A percentile compares a stretch with the other conserved stretches of the same genome.
Conservation (phyloP, 331 rosid species). For the Quercus tomentella region DNA sequence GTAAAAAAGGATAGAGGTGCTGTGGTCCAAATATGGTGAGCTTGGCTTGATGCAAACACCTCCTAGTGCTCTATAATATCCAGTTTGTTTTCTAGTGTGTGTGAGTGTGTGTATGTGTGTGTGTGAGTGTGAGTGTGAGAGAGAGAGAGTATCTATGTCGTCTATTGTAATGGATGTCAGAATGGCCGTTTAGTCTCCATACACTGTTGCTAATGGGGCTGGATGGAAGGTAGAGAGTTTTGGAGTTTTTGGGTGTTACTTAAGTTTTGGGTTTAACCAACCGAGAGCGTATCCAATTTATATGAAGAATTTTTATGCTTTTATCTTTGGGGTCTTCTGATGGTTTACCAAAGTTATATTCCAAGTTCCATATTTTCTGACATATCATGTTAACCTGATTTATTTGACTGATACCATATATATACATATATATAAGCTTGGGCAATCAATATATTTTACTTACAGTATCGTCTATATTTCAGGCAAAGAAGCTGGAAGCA, state of each 20-base stretch:
- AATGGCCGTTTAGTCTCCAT: neutral
- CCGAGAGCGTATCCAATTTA: neutral
- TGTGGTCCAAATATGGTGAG: neutral
- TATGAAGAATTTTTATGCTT: neutral
- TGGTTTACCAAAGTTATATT: neutral
- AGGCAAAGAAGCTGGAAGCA: constrained; percentile 75
- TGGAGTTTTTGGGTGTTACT: neutral
- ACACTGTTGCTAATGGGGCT: neutral
- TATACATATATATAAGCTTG: neutral
- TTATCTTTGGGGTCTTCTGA: neutral
- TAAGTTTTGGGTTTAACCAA: neutral
- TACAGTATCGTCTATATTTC: constrained; percentile 10
- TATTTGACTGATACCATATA: neutral
- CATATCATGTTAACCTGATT: constrained; percentile 8
- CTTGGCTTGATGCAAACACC: neutral
- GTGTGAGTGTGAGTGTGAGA: no score
- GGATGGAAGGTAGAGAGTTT: neutral
- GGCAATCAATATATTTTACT: neutral
- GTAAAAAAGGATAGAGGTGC: neutral
- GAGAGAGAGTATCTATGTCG: neutral
- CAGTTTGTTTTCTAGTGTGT: neutral
- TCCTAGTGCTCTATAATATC: neutral
- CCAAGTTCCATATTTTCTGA: neutral
- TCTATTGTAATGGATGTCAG: neutral
- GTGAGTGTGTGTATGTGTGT: no score